phyloP scores from a whole-genome alignment of 2,329 filamentous ascomycete species.

The Fusarium stilboides region DNA sequence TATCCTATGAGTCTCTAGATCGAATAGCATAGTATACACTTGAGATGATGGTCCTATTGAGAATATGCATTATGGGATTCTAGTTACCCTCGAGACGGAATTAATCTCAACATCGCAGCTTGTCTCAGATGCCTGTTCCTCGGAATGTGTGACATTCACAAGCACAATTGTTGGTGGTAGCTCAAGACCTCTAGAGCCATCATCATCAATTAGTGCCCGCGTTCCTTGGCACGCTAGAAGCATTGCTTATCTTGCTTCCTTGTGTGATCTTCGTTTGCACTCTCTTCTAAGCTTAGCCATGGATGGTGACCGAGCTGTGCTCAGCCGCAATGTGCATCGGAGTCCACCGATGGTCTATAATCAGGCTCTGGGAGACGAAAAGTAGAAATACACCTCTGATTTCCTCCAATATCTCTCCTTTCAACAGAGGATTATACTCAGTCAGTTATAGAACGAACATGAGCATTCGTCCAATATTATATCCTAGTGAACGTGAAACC shows the following conservation, averaged over 20 bases:
- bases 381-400: constrained; percentile 40
- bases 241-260: constrained; percentile 34
- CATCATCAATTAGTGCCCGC: constrained; percentile 16
- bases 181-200: constrained; percentile 11
- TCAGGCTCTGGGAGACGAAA: constrained; percentile 18
- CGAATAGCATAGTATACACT: not conserved
- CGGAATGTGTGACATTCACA: constrained; percentile 15
- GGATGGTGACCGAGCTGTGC: constrained; percentile 43
- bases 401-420: constrained; percentile 8
- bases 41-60: no score
- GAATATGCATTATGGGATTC: not conserved
- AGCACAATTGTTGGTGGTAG: constrained; percentile 4
- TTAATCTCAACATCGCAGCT: constrained; percentile 6
- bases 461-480: constrained; percentile 18
- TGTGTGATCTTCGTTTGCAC: constrained; percentile 26
- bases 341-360: constrained; percentile 35
- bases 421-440: not conserved
- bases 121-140: constrained; percentile 12
- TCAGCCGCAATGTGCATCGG: constrained; percentile 49
- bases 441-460: constrained; percentile 16
- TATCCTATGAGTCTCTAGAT: not conserved
- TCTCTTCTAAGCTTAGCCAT: constrained; percentile 28
- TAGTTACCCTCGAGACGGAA: not conserved
- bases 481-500: constrained; percentile 26
- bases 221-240: constrained; percentile 40